Percentiles rank a stretch among this genome's conserved stretches.
phyloP scores from a whole-genome alignment of 2,329 filamentous ascomycete species.

The Lachnellula suecica region DNA sequence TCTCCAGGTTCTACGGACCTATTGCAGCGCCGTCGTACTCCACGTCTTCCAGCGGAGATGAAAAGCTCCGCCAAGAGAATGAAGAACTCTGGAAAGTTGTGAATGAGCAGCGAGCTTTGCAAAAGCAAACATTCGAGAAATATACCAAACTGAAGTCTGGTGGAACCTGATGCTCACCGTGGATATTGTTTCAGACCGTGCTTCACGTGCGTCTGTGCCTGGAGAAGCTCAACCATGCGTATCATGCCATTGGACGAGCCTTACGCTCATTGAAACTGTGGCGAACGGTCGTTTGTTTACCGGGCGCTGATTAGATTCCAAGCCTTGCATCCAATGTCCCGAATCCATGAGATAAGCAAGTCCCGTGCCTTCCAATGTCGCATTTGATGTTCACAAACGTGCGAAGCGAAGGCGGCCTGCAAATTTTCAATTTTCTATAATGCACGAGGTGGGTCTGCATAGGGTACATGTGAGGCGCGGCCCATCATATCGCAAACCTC shows the following conservation, averaged over 20 bases:
- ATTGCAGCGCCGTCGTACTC: constrained; percentile 26
- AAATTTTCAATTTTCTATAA: constrained; percentile 7
- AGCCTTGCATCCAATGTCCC: not conserved
- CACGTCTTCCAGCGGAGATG: constrained; percentile 36
- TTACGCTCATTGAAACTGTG: too few species aligned
- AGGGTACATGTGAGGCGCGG: constrained; percentile 14
- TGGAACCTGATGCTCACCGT: constrained; percentile 11
- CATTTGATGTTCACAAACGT: constrained; percentile 18
- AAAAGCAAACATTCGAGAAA: constrained; percentile 39
- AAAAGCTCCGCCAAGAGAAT: constrained; percentile 39
- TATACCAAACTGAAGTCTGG: constrained; percentile 29
- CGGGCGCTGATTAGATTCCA: not conserved
- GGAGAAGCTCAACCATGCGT: not conserved
- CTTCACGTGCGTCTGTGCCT: constrained; percentile 14
- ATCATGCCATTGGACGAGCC: not conserved
- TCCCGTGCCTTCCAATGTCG: constrained; percentile 11
- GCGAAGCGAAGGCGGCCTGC: constrained; percentile 20
- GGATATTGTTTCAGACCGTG: constrained; percentile 10
- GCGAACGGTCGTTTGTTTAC: not conserved
- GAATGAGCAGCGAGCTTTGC: constrained; percentile 42
- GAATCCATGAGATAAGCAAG: constrained; percentile 1
- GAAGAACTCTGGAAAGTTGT: constrained; percentile 46
- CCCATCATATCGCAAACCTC: constrained; percentile 15
- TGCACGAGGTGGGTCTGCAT: constrained; percentile 9
- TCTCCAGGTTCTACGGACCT: constrained; percentile 42